Evolutionary conservation across 2,329 filamentous ascomycete genomes (phyloP), one percentile per base, ranked within the genome.

Genomic region (Xylogone sp.): DNA sequence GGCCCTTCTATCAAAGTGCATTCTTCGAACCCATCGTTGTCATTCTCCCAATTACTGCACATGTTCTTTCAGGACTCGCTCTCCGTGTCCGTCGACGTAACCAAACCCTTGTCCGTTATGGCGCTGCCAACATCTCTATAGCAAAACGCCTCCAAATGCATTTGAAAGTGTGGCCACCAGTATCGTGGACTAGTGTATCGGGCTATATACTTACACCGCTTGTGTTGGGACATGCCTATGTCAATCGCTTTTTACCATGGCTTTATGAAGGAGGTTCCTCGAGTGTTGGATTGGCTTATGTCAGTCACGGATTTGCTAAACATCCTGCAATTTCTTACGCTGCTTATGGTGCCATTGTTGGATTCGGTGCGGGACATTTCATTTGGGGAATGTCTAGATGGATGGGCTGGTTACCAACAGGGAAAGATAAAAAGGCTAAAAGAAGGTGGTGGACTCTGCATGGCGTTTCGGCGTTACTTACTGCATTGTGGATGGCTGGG

Each of bases 1-100:
- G 93, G 55, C 92, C 95, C 46, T 84, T 94, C 68, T 97, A 97
- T 74, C 93, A 97, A 69, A 92, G 90, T 1, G 79, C 86, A 2
- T 74, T 89, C 16, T 78, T 87, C 48, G 92, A 97, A 66, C 89
- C 90, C 3, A 72, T 95, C 19, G 77, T 97, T 55, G 82, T 97
- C 54, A 83, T 79, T 43, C 69, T 90, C 2, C 91, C 93, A 2
- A 74, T 96, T 20, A 68, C 84, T 52, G 80, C 85, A 2, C 93
- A 97, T 68, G 75, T 97, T 43, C 76, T 80, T 13, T 87, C 90
- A 0, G 92, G 93, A 31, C 66, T 97, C 5, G 83, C 82, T 0
- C 74, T 97, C 43, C 87, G 94, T 13, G 75, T 95, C 4, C 77
- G 93, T 56, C 81, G 91, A 21, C 80, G 89, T 19, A 77, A 81